Conservation (phyloP, 176 grass and related monocot species). For the Oryza australiensis region DNA sequence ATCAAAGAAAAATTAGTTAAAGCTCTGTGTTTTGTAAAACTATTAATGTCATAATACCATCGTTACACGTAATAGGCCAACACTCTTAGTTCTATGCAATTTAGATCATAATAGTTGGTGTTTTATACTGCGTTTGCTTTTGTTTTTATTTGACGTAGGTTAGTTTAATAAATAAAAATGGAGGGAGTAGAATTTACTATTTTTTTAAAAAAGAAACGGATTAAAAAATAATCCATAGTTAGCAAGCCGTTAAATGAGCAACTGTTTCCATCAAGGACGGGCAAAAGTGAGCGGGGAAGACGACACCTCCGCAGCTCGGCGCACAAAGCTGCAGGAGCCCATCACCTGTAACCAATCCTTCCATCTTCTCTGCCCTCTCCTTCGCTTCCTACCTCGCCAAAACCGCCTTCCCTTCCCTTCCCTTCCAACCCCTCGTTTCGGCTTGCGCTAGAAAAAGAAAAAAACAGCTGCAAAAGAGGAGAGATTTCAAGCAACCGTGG, state of each 20-base stretch:
- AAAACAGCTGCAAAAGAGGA: background rate
- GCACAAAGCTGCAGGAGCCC: slow-evolving; percentile 30
- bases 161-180: no score
- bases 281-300: slow-evolving; percentile 32
- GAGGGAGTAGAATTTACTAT: no score
- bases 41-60: no score
- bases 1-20: no score
- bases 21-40: no score
- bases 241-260: slow-evolving; percentile 27
- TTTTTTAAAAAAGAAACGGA: no score
- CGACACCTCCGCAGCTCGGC: slow-evolving; percentile 35
- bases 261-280: slow-evolving; percentile 25
- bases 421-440: background rate
- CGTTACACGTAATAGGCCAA: no score
- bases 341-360: slow-evolving; percentile 48
- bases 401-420: slow-evolving; percentile 32
- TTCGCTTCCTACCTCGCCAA: slow-evolving; percentile 43
- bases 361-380: slow-evolving; percentile 32
- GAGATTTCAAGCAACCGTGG: background rate
- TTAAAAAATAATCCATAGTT: slow-evolving; percentile 11
- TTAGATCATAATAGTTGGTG: no score
- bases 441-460: background rate
- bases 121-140: no score
- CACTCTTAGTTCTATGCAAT: no score
- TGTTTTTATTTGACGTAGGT: no score